Conservation (phyloP, 2,329 filamentous ascomycete species). For the Penicillium sp. region DNA sequence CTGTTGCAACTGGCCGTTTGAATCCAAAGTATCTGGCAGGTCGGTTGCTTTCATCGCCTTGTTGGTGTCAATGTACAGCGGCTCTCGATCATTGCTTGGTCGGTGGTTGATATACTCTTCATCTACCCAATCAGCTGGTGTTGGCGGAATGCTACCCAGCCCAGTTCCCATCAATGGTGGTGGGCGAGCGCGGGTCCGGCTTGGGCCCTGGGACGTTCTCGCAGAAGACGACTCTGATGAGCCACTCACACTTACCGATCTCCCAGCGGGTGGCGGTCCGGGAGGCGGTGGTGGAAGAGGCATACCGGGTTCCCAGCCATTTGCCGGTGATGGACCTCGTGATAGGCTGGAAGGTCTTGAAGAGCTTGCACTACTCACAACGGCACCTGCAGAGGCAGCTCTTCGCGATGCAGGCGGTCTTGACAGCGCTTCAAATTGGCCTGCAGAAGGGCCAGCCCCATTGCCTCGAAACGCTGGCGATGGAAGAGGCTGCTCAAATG, state of each 20-base stretch:
- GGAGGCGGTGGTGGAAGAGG: slow-evolving; percentile 51
- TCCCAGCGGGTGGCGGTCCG: slow-evolving; percentile 45
- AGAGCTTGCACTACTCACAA: slow-evolving; percentile 36
- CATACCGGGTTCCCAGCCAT: slow-evolving; percentile 48
- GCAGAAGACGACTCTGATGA: slow-evolving; percentile 34
- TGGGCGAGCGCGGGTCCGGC: slow-evolving; percentile 31
- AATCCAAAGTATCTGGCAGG: slow-evolving; percentile 12
- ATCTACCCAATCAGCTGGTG: slow-evolving; percentile 48
- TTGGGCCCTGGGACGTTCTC: slow-evolving; percentile 26
- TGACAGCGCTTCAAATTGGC: slow-evolving; percentile 25
- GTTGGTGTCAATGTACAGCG: slow-evolving; percentile 45
- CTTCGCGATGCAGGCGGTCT: slow-evolving; percentile 45
- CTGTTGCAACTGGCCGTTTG: slow-evolving; percentile 45
- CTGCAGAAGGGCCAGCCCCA: slow-evolving; percentile 11
- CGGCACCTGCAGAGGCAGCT: slow-evolving; percentile 48
- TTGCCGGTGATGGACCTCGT: slow-evolving; percentile 36
- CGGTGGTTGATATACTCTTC: slow-evolving; percentile 30
- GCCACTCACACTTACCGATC: slow-evolving; percentile 44
- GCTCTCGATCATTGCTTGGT: slow-evolving; percentile 21
- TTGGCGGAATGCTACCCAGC: slow-evolving; percentile 46
- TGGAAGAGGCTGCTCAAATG: slow-evolving; percentile 20
- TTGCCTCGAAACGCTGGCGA: slow-evolving; percentile 19
- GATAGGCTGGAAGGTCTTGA: slow-evolving; percentile 37
- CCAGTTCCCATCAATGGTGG: slow-evolving; percentile 41
- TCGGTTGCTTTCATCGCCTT: slow-evolving; percentile 22